Evolutionary conservation across 2,329 filamentous ascomycete genomes (phyloP).

Genomic region (Pochonia chlamydosporia): DNA sequence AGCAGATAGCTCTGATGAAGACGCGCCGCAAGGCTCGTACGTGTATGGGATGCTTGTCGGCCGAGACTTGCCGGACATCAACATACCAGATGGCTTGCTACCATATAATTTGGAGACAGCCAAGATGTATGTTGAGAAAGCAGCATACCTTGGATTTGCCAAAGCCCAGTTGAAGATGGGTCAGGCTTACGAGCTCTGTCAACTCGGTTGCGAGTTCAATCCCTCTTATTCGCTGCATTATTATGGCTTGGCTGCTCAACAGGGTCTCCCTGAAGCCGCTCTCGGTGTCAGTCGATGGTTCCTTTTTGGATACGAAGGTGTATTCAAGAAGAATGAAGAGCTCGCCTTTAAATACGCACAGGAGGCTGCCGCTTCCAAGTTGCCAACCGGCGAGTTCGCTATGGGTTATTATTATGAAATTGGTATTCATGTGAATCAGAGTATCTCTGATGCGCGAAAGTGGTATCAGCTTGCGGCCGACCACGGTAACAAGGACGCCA

Average conservation of each 20-base stretch:
- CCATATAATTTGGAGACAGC: constrained; percentile 67
- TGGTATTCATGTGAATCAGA: constrained; percentile 82
- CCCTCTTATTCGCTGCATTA: constrained; percentile 91
- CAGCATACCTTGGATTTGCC: constrained; percentile 89
- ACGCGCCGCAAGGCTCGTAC: constrained; percentile 93
- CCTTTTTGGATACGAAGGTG: constrained; percentile 84
- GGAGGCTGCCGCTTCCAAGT: constrained; percentile 72
- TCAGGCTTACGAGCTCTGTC: constrained; percentile 88
- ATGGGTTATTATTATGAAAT: constrained; percentile 98
- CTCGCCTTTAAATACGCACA: constrained; percentile 87
- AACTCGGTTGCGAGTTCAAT: constrained; percentile 91
- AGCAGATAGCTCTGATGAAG: constrained; percentile 86
- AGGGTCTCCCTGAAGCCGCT: constrained; percentile 89
- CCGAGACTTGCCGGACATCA: constrained; percentile 85
- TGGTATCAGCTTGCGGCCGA: constrained; percentile 91
- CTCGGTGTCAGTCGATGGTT: constrained; percentile 99
- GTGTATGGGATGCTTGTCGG: constrained; percentile 93
- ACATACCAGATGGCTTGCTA: constrained; percentile 64
- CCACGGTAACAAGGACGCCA: constrained; percentile 87
- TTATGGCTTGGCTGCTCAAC: constrained; percentile 84
- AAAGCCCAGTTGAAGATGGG: constrained; percentile 98
- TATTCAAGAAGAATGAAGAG: constrained; percentile 94
- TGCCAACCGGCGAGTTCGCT: constrained; percentile 90
- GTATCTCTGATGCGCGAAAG: constrained; percentile 71
- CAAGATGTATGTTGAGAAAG: constrained; percentile 89